Evolutionary conservation across 371 early-diverging fungal genomes (phyloP).

Genomic region (Lichtheimia ramosa): DNA sequence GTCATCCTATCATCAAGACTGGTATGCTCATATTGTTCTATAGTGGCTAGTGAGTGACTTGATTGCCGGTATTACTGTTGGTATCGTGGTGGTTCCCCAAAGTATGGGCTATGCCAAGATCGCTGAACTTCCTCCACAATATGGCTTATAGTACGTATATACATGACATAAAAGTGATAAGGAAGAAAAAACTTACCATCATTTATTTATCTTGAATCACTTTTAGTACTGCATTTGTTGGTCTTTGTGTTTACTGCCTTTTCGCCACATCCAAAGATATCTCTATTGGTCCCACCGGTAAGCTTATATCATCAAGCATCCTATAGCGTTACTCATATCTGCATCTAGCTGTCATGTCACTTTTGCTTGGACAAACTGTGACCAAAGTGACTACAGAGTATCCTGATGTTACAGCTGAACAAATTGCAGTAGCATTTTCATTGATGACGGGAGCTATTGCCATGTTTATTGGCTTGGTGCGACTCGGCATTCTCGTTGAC

Average conservation of each 20-base stretch:
- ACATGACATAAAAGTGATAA: neutral
- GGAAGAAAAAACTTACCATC: neutral
- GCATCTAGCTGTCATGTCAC: conserved; percentile 75
- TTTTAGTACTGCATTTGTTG: conserved; percentile 62
- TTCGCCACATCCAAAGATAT: conserved; percentile 88
- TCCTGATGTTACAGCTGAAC: conserved; percentile 37
- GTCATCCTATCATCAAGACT: neutral
- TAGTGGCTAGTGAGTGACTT: conserved; percentile 81
- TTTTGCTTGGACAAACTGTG: conserved; percentile 73
- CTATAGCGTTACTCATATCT: neutral
- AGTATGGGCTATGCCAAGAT: conserved; percentile 86
- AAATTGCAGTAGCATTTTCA: conserved; percentile 60
- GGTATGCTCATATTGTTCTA: neutral
- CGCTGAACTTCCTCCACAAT: conserved; percentile 76
- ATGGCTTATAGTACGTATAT: conserved; percentile 78
- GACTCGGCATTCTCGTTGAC: conserved; percentile 86
- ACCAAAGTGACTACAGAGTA: conserved; percentile 35
- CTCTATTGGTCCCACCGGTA: conserved; percentile 80
- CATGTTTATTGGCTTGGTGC: conserved; percentile 71
- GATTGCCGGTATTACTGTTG: conserved; percentile 87
- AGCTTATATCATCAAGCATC: neutral
- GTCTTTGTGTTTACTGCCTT: conserved; percentile 74
- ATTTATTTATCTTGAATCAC: neutral
- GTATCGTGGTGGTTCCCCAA: conserved; percentile 85
- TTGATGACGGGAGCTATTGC: conserved; percentile 64